These are phyloP conservation scores for Centella asiatica DNA, from an alignment of 129 eudicot species.

Conservation along the genomic window DNA sequence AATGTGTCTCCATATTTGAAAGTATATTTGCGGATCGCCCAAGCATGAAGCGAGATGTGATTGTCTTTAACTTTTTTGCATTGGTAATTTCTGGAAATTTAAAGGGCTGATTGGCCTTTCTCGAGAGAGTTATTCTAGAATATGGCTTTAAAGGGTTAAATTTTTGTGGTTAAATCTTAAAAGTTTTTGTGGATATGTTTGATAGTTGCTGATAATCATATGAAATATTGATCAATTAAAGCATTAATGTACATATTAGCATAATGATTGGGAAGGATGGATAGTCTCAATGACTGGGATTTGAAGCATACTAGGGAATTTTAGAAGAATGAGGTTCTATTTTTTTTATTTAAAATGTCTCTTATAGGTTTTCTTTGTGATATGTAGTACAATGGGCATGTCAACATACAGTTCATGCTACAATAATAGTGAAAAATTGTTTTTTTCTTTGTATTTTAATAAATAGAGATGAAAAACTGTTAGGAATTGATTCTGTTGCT, in stretches of 20 bases:
- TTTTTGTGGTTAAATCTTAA: background rate
- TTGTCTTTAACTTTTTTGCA: constrained; percentile 85
- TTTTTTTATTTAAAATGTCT: too few species aligned
- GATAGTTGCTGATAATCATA: constrained; percentile 1
- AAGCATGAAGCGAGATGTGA: constrained; percentile 49
- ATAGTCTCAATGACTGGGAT: too few species aligned
- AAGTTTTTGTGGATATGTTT: background rate
- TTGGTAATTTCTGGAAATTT: constrained; percentile 43
- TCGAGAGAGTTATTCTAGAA: background rate
- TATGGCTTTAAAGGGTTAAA: background rate
- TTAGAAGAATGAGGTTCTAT: too few species aligned
- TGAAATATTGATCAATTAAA: background rate
- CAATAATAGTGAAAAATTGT: too few species aligned
- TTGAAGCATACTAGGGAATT: too few species aligned
- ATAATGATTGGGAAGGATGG: too few species aligned
- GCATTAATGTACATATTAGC: background rate
- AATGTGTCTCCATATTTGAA: constrained; percentile 64
- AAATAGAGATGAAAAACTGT: constrained; percentile 5
- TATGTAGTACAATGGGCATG: too few species aligned
- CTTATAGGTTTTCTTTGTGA: too few species aligned
- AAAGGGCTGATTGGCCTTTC: constrained; percentile 12
- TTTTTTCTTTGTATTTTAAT: too few species aligned
- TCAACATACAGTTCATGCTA: too few species aligned
- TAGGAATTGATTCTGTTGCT: constrained; percentile 9
- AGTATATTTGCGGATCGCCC: constrained; percentile 56